Percentiles rank a stretch among this genome's conserved stretches.
These are phyloP conservation scores for Candida dubliniensis DNA, from an alignment of 1,139 yeast species.

Conservation along the genomic window DNA sequence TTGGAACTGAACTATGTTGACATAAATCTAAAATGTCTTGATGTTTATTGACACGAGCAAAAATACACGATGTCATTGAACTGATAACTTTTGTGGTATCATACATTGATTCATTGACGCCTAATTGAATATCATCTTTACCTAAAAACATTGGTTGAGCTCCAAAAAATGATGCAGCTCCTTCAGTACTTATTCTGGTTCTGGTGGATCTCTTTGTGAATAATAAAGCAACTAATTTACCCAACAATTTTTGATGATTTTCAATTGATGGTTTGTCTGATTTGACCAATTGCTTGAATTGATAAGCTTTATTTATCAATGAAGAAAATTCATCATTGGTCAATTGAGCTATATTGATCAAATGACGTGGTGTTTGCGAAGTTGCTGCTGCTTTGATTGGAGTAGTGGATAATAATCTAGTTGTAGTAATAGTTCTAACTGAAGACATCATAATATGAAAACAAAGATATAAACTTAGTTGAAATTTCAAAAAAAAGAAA, in stretches of 20 bases:
- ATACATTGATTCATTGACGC: conserved; percentile 86
- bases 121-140: conserved; percentile 92
- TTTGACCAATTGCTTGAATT: conserved; percentile 59
- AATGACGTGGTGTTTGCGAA: conserved; percentile 54
- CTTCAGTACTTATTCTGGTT: conserved; percentile 92
- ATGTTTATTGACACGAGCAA: conserved; percentile 92
- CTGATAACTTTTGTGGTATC: conserved; percentile 89
- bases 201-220: conserved; percentile 93
- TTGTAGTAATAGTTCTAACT: conserved; percentile 13
- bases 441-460: conserved; percentile 10
- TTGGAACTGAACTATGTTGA: conserved; percentile 78
- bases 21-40: conserved; percentile 77
- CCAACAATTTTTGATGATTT: conserved; percentile 61
- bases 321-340: conserved; percentile 65
- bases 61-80: conserved; percentile 92
- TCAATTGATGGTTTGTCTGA: conserved; percentile 39
- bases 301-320: conserved; percentile 66
- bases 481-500: not conserved
- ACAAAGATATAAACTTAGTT: not conserved
- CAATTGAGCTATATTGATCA: conserved; percentile 77
- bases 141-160: conserved; percentile 97
- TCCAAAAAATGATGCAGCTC: conserved; percentile 90
- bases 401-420: conserved; percentile 13
- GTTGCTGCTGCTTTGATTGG: conserved; percentile 3
- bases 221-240: conserved; percentile 78